A percentile compares a stretch with the other conserved stretches of the same genome.
These are phyloP conservation scores for Paramecium caudatum DNA, from an alignment of 73 alveolate genomes.

Conservation along the genomic window DNA sequence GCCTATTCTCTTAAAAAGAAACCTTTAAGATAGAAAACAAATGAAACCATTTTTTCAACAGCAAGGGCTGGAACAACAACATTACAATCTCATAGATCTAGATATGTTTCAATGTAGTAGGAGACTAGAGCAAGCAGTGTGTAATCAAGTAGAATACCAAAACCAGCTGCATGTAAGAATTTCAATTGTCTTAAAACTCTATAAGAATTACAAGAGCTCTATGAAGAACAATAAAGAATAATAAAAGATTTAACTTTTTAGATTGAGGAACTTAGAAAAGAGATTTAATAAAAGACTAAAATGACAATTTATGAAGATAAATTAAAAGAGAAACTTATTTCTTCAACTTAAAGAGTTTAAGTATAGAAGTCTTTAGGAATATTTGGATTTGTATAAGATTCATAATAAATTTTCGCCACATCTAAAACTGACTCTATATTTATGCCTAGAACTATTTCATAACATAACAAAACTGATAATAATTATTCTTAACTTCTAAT, in stretches of 20 bases:
- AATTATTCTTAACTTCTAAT: neutral
- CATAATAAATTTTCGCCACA: neutral
- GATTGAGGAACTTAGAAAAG: neutral
- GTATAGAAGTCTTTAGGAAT: neutral
- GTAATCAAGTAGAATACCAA: neutral
- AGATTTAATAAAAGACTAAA: neutral
- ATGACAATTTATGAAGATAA: neutral
- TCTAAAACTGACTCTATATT: neutral
- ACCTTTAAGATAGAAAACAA: conserved; percentile 16
- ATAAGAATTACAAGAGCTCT: neutral
- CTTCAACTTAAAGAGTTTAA: conserved; percentile 4
- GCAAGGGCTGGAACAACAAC: conserved; percentile 2
- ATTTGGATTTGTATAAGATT: neutral
- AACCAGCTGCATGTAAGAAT: neutral
- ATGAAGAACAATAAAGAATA: neutral
- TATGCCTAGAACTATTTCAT: conserved; percentile 7
- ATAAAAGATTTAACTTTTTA: neutral
- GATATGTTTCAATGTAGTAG: neutral
- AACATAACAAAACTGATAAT: neutral
- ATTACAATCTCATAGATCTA: conserved; percentile 30
- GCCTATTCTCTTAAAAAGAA: neutral
- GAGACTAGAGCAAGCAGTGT: neutral
- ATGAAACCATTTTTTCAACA: neutral
- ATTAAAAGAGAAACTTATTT: neutral
- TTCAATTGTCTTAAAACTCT: neutral